A percentile compares a stretch with the other conserved stretches of the same genome.
phyloP scores from a whole-genome alignment of 2,329 filamentous ascomycete species.

The Westerdykella ornata region DNA sequence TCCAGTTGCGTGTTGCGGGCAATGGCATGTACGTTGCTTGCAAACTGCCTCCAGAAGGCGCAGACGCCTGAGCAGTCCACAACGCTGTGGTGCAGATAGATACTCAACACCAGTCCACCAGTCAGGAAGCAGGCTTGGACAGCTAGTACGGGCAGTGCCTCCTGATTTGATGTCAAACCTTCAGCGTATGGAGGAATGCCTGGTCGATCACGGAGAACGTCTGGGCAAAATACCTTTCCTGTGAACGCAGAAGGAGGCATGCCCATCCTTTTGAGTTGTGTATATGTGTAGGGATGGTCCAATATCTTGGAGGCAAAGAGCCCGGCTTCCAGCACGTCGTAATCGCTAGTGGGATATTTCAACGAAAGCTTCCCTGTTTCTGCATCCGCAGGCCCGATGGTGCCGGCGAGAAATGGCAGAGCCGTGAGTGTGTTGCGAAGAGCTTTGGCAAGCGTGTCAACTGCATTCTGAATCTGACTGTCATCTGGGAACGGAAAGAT shows the following conservation, averaged over 20 bases:
- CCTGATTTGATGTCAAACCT: conserved; percentile 8
- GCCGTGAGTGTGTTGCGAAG: conserved; percentile 19
- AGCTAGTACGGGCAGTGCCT: conserved; percentile 27
- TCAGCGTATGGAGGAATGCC: conserved; percentile 16
- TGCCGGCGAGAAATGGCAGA: conserved; percentile 30
- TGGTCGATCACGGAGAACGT: conserved; percentile 22
- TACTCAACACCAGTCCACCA: conserved; percentile 31
- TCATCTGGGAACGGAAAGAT: conserved; percentile 29
- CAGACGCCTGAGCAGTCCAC: conserved; percentile 28
- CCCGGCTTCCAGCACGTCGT: conserved; percentile 11
- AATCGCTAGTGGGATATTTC: conserved; percentile 19
- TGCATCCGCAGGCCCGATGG: conserved; percentile 19
- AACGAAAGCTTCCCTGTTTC: conserved; percentile 22
- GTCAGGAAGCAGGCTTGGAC: conserved; percentile 32
- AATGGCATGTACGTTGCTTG: conserved; percentile 15
- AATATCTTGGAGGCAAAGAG: conserved; percentile 18
- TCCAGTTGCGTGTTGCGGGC: not conserved
- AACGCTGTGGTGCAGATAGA: conserved; percentile 30
- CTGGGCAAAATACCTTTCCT: conserved; percentile 24
- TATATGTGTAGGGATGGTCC: conserved; percentile 23
- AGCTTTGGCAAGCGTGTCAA: conserved; percentile 18
- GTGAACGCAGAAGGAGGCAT: conserved; percentile 31
- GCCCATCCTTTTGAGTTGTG: conserved; percentile 23
- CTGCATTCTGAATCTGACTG: conserved; percentile 21
- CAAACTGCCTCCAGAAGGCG: conserved; percentile 22